phyloP scores from a whole-genome alignment of 331 rosid genomes.

The Stylosanthes scabra region DNA sequence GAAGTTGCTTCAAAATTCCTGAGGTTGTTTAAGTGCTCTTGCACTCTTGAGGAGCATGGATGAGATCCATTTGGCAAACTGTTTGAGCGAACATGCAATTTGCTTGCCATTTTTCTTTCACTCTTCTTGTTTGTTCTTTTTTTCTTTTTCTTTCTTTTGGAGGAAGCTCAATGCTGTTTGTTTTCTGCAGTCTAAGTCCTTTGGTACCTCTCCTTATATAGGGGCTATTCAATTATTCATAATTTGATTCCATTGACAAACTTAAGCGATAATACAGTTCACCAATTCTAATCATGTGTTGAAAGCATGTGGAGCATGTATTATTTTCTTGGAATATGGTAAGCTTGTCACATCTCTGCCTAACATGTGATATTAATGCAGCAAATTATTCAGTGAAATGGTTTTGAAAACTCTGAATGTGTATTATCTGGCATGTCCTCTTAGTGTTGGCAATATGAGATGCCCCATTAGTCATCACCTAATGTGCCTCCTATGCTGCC shows the following conservation, averaged over 20 bases:
- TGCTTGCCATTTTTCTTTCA: slow-evolving; percentile 51
- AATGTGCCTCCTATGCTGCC: slow-evolving; percentile 46
- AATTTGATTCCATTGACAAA: not conserved
- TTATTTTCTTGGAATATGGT: slow-evolving; percentile 40
- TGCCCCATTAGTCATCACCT: slow-evolving; percentile 37
- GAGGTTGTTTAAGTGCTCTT: slow-evolving; percentile 58
- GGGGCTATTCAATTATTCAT: slow-evolving; percentile 16
- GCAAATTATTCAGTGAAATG: not conserved
- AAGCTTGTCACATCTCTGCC: slow-evolving; percentile 42
- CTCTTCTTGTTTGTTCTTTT: not conserved
- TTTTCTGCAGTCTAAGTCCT: slow-evolving; percentile 25
- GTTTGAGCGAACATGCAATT: slow-evolving; percentile 55
- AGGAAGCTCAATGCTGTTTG: slow-evolving; percentile 26
- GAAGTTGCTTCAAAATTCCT: slow-evolving; percentile 50
- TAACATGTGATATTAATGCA: slow-evolving; percentile 33
- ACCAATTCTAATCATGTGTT: slow-evolving; percentile 7
- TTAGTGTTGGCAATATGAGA: slow-evolving; percentile 32
- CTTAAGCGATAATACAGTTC: slow-evolving; percentile 2
- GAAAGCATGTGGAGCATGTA: slow-evolving; percentile 52
- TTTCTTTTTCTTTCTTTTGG: not conserved
- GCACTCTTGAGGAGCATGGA: slow-evolving; percentile 53
- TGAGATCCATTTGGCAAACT: slow-evolving; percentile 79
- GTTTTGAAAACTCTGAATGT: not conserved
- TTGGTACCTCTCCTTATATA: slow-evolving; percentile 31
- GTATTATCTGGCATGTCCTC: slow-evolving; percentile 42